Percentiles rank a stretch among this genome's conserved stretches.
Evolutionary conservation across 805 yeast species (phyloP).

Genomic region (Phaffomyces antillensis): DNA sequence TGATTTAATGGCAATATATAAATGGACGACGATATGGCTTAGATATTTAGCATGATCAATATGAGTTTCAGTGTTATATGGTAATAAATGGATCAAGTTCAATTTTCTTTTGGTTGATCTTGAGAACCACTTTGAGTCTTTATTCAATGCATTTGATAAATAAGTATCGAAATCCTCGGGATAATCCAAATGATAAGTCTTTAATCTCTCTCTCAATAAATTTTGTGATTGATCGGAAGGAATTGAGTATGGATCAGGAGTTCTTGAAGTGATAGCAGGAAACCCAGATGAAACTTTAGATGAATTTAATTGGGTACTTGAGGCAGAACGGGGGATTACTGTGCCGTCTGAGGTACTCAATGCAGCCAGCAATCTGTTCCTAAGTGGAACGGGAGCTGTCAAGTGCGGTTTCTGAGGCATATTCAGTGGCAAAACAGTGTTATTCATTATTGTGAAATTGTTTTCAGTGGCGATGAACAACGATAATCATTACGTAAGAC

Average conservation of each 20-base stretch:
- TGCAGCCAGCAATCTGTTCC: slow-evolving; percentile 11
- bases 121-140: slow-evolving; percentile 33
- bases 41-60: slow-evolving; percentile 66
- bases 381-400: slow-evolving; percentile 20
- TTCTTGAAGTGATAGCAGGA: slow-evolving; percentile 11
- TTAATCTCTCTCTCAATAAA: slow-evolving; percentile 24
- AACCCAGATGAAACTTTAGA: slow-evolving; percentile 1
- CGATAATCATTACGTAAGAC: no score
- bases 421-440: background rate
- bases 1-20: slow-evolving; percentile 71
- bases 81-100: slow-evolving; percentile 39
- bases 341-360: background rate
- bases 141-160: slow-evolving; percentile 23
- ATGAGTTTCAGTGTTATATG: slow-evolving; percentile 66
- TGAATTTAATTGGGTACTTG: slow-evolving; percentile 10
- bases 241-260: slow-evolving; percentile 21
- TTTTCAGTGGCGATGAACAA: no score
- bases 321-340: slow-evolving; percentile 10
- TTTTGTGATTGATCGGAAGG: slow-evolving; percentile 13
- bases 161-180: slow-evolving; percentile 35
- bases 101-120: slow-evolving; percentile 28
- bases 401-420: background rate
- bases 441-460: no score
- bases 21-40: slow-evolving; percentile 70
- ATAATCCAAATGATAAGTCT: slow-evolving; percentile 44